Conservation (phyloP, 139 green algal genomes). For the Spirogloea muscicola region DNA sequence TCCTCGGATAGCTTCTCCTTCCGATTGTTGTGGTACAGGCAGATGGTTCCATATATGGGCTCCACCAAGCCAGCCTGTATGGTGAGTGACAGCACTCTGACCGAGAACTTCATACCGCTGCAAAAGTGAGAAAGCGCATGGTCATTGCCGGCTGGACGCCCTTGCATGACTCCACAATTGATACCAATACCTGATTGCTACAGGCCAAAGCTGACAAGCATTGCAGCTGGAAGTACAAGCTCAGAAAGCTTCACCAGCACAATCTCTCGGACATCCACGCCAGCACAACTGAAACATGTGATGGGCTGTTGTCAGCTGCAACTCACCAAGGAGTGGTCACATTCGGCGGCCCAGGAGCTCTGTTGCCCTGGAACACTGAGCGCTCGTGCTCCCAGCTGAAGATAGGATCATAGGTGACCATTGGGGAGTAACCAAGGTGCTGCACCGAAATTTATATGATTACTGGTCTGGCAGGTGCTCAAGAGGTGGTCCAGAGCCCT, state of each 20-base stretch:
- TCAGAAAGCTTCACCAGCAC: no score
- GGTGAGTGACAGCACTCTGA: conserved; percentile 30
- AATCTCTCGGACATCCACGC: no score
- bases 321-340: conserved; percentile 15
- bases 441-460: no score
- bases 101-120: conserved; percentile 35
- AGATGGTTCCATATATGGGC: conserved; percentile 44
- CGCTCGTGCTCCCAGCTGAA: conserved; percentile 40
- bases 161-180: neutral
- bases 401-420: conserved; percentile 37
- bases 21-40: conserved; percentile 29
- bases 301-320: no score
- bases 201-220: neutral
- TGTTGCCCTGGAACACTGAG: conserved; percentile 18
- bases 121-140: neutral
- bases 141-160: neutral
- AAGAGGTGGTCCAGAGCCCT: no score
- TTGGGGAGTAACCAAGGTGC: conserved; percentile 21
- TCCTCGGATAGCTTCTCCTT: conserved; percentile 47
- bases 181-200: neutral
- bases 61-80: conserved; percentile 24
- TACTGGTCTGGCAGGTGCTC: no score
- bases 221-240: neutral
- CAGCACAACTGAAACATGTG: no score
- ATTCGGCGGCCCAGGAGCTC: conserved; percentile 11